A percentile compares a stretch with the other conserved stretches of the same genome.
phyloP scores from a whole-genome alignment of 352 stramenopile species.

The Pythium folliculosum region DNA sequence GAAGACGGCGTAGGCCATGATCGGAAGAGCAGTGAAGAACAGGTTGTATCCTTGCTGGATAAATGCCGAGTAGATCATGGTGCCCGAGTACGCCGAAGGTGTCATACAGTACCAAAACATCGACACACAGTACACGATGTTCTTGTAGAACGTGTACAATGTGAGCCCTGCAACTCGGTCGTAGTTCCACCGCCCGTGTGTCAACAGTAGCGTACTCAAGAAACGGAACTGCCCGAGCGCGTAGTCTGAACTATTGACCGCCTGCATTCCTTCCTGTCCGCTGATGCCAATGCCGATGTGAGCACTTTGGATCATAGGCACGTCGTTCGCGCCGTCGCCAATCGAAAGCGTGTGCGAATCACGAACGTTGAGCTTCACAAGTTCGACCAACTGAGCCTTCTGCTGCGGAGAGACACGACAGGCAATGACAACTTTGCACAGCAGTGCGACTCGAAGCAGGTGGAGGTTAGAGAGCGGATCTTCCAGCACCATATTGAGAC shows the following conservation, averaged over 20 bases:
- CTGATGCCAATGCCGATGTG: constrained; percentile 94
- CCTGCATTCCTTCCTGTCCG: constrained; percentile 98
- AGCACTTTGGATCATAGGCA: constrained; percentile 90
- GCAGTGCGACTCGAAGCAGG: constrained; percentile 80
- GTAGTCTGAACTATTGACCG: constrained; percentile 88
- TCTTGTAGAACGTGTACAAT: constrained; percentile 91
- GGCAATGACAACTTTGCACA: constrained; percentile 96
- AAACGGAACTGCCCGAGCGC: constrained; percentile 84
- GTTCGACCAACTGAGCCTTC: constrained; percentile 97
- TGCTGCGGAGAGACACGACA: constrained; percentile 98
- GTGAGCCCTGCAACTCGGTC: constrained; percentile 87
- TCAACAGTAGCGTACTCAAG: constrained; percentile 69
- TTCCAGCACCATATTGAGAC: constrained; percentile 81
- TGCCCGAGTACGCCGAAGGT: constrained; percentile 91
- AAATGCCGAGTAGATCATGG: constrained; percentile 83
- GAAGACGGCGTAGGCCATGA: constrained; percentile 83
- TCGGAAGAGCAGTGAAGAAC: constrained; percentile 93
- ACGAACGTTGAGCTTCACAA: constrained; percentile 90
- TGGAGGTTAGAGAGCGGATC: constrained; percentile 75
- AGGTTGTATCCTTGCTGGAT: constrained; percentile 95
- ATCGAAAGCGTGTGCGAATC: constrained; percentile 89
- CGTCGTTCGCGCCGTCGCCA: constrained; percentile 91
- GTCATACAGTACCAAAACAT: constrained; percentile 90
- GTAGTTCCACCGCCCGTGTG: constrained; percentile 89
- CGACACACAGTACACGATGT: constrained; percentile 90